A percentile compares a stretch with the other conserved stretches of the same genome.
These are phyloP conservation scores for Pogostemon cablin DNA, from an alignment of 257 asterid genomes.

Conservation along the genomic window DNA sequence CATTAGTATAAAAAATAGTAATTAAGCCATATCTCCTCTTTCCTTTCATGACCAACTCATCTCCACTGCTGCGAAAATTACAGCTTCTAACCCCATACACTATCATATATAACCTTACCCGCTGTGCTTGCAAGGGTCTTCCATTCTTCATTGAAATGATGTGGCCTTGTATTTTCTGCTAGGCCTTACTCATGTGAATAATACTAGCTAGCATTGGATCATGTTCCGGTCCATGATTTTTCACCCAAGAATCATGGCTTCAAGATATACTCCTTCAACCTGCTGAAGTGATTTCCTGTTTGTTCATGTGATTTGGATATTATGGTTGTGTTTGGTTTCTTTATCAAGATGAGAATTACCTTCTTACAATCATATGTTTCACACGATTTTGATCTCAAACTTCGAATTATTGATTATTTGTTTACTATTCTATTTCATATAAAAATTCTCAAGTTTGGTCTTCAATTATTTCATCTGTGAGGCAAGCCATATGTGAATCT, in stretches of 20 bases:
- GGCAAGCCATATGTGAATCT: constrained; percentile 19
- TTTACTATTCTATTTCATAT: constrained; percentile 24
- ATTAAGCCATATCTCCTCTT: background rate
- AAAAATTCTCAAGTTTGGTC: background rate
- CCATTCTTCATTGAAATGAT: background rate
- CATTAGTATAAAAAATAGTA: background rate
- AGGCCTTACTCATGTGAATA: background rate
- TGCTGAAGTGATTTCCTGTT: constrained; percentile 15
- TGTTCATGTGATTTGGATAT: constrained; percentile 17
- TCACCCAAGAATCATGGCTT: background rate
- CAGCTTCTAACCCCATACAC: background rate
- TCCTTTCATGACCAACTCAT: background rate
- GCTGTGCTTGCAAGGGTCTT: background rate
- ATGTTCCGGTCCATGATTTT: background rate
- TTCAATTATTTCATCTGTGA: constrained; percentile 23
- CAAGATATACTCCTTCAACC: constrained; percentile 8
- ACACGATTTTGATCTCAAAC: background rate
- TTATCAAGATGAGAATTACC: constrained; percentile 13
- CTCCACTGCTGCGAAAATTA: background rate
- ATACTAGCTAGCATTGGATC: constrained; percentile 8
- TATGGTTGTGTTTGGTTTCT: constrained; percentile 5
- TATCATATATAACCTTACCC: background rate
- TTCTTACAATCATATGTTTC: constrained; percentile 7
- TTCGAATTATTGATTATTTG: background rate
- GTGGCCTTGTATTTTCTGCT: background rate